These are phyloP conservation scores for Neurospora sp. DNA, from an alignment of 495 filamentous ascomycete species.

Conservation along the genomic window DNA sequence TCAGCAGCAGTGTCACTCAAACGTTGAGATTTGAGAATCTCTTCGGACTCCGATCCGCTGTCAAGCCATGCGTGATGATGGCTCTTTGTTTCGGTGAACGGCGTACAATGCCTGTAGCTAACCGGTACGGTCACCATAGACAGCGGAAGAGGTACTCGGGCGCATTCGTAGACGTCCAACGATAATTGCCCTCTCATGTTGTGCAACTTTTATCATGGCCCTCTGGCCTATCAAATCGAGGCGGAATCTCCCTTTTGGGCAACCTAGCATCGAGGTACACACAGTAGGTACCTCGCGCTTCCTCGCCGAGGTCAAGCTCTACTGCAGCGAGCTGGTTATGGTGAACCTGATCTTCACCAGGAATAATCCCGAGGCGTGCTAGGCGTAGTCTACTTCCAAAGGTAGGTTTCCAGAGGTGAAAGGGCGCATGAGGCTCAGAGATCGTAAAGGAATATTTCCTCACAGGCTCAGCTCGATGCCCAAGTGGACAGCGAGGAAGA, in stretches of 20 bases:
- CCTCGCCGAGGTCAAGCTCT: background rate
- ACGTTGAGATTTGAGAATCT: background rate
- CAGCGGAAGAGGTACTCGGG: background rate
- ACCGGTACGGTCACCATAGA: background rate
- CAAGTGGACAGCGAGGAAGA: background rate
- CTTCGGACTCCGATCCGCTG: background rate
- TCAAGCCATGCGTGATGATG: background rate
- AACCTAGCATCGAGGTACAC: background rate
- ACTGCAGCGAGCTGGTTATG: background rate
- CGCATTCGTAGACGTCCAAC: background rate
- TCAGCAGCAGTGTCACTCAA: background rate
- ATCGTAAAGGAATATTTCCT: background rate
- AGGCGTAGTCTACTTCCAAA: background rate
- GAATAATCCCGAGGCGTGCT: background rate
- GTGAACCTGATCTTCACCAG: background rate
- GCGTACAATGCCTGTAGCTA: background rate
- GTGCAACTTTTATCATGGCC: background rate
- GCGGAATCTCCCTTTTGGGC: background rate
- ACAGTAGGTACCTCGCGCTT: background rate
- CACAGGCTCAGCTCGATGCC: background rate
- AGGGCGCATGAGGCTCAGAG: background rate
- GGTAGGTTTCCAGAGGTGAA: background rate
- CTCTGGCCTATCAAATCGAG: background rate
- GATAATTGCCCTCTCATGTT: background rate
- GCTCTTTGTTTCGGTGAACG: background rate